Evolutionary conservation across 2,329 filamentous ascomycete species (phyloP).

Genomic region (Huntiella omanensis): DNA sequence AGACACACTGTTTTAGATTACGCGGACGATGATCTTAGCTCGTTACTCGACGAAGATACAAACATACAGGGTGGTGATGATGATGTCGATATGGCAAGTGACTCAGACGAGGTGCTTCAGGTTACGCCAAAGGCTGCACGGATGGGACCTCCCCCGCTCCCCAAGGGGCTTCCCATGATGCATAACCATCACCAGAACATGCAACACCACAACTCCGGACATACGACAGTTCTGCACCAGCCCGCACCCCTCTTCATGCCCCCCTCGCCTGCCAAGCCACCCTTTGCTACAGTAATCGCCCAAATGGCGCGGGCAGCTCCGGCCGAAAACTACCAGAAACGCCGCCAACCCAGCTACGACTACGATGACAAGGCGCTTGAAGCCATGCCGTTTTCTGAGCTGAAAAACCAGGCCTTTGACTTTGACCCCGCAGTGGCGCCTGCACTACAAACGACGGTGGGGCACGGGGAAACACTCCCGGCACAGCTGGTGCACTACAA

Average conservation of each 20-base stretch:
- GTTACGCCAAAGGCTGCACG: conserved; percentile 8
- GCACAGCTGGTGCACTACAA: conserved; percentile 32
- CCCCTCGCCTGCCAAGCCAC: background rate
- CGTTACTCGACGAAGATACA: conserved; percentile 8
- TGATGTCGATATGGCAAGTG: conserved; percentile 2
- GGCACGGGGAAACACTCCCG: conserved; percentile 23
- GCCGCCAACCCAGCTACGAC: conserved; percentile 28
- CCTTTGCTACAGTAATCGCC: conserved; percentile 2
- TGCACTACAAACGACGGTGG: conserved; percentile 17
- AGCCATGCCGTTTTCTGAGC: conserved; percentile 31
- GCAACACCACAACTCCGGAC: background rate
- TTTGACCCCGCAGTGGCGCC: conserved; percentile 30
- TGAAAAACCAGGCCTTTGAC: conserved; percentile 36
- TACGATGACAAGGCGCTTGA: conserved; percentile 38
- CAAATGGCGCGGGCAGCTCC: conserved; percentile 6
- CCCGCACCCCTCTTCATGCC: background rate
- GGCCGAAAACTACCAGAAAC: conserved; percentile 18
- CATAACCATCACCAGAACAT: conserved; percentile 3
- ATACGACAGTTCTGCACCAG: background rate
- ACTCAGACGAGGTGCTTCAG: conserved; percentile 1
- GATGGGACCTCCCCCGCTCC: background rate
- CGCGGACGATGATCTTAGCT: conserved; percentile 8
- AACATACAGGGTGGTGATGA: conserved; percentile 2
- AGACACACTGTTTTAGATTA: conserved; percentile 9
- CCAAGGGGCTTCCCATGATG: background rate